phyloP scores from a whole-genome alignment of 1,284 basidiomycete species.

The Apiotrichum sp. region DNA sequence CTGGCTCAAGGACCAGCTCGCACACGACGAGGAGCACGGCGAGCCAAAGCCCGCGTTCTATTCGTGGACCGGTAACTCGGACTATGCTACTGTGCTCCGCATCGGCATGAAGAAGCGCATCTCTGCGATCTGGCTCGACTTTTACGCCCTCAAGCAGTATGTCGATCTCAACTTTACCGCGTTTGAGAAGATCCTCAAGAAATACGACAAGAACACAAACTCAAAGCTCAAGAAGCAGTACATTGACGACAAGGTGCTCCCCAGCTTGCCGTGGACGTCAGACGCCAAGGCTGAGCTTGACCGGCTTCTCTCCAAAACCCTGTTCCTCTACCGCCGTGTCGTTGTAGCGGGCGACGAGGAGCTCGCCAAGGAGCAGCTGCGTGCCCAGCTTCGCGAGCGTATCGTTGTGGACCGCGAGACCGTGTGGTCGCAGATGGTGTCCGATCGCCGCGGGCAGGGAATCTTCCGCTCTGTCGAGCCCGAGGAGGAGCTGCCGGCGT shows the following conservation, averaged over 20 bases:
- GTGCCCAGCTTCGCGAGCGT: conserved; percentile 82
- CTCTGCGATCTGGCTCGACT: conserved; percentile 74
- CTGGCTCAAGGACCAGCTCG: conserved; percentile 20
- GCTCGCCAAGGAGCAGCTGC: conserved; percentile 72
- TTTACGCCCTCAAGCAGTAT: conserved; percentile 84
- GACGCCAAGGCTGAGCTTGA: conserved; percentile 62
- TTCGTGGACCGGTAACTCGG: conserved; percentile 73
- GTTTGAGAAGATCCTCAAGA: conserved; percentile 94
- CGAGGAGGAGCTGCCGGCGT: conserved; percentile 52
- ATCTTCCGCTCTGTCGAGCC: conserved; percentile 62
- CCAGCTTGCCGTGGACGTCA: conserved; percentile 62
- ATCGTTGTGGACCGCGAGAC: conserved; percentile 51
- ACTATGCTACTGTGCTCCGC: conserved; percentile 82
- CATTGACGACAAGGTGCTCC: conserved; percentile 68
- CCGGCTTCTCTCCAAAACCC: conserved; percentile 57
- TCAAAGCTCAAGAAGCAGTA: conserved; percentile 79
- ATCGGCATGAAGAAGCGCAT: conserved; percentile 88
- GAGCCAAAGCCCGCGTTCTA: conserved; percentile 21
- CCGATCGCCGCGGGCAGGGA: conserved; percentile 52
- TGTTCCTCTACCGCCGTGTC: conserved; percentile 78
- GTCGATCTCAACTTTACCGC: conserved; percentile 90
- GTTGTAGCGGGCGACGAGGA: conserved; percentile 69
- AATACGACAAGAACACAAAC: conserved; percentile 95
- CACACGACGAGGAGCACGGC: conserved; percentile 5
- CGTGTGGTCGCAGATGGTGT: conserved; percentile 96